Base-by-base conservation (phyloP, 768 basidiomycete species). In the Leccinum broughii region DNA sequence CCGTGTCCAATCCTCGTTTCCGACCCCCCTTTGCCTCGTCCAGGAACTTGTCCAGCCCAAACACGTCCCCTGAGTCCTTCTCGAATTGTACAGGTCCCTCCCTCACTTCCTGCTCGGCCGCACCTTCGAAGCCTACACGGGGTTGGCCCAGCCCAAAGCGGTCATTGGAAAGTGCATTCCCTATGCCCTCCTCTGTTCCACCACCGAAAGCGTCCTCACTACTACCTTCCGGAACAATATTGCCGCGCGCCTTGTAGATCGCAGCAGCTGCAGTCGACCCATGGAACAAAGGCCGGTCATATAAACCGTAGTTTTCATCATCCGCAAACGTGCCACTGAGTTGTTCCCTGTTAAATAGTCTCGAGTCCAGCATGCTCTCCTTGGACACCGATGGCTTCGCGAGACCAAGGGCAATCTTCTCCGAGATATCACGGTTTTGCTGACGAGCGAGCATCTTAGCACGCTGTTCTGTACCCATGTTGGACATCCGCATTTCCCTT, bases 61-160 rank as follows among this genome's bases (percentile, higher is more conserved):
- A 98, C 20, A 98, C 93, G 81, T 98, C 96, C n/a, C 87, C 84
- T 1, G 90, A 87, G 69, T 99, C 96, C 79, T 98, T 97, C 80
- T 99, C 97, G 70, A 99, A 99, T 70, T 98, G 94, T 46, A 99
- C 97, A 24, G 97, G 97, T 1, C 97, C 97, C 68, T 93, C 92
- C 58, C 88, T 78, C 28, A 89, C 81, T 71, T 95, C 94, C 71
- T 91, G 90, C 20, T 90, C 89, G 44, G 80, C 81, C 14, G 95
- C 92, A 52, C 96, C 96, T 72, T 96, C 93, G 70, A 98, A 98
- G 24, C 95, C 95, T 66, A 91, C 80, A 59, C 81, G 81, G 4
- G 90, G 87, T 62, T 87, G 86, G 17, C 96, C 97, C 22, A 99
- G 79, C 26, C 87, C 88, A 73, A 98, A 99, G 57, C 97, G 85